Base-by-base conservation (phyloP, 306 rosid genomes). In the Elaeagnus macrophylla region DNA sequence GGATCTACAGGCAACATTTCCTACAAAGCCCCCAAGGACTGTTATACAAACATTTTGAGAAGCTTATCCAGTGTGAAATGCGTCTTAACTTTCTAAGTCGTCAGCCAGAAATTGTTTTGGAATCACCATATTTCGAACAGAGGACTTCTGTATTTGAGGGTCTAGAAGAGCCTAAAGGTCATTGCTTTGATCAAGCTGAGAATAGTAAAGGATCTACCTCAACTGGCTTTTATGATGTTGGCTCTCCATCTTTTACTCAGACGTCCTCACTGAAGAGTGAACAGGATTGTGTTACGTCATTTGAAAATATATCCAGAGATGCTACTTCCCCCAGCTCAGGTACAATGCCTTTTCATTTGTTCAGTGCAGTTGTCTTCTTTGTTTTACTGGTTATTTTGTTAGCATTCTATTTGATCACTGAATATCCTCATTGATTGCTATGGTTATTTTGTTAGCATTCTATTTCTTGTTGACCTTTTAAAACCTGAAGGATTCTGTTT, bases 271-370 rank as follows among this genome's bases (percentile, higher is more conserved):
- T 86, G 81, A 78, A 57, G 64, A 62, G 62, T 39, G 95, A 59
- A 56, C 79, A 69, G 73, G 86, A 72, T 69, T 69, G 67, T 62
- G 47, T 72, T 56, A 37, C 69, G 35, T 44, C 68, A 38, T 69
- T 77, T 48, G 87, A 79, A 55, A 48, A 59, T 69, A 77, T 62
- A 37, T 71, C 83, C 44, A 79, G 59, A 36, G 95, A 86, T 67
- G 82, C 80, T 18, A 78, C 94, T 69, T 90, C 95, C 53, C 81
- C 94, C 36, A 83, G 90, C 74, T 90, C 97, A 86, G 97, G 97
- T 90, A 82, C 53, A 57, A 61, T 32, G 66, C 12, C 41, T 71
- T 50, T 64, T 42, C n/a, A 13, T 61, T 69, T 54, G 59, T 40
- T 63, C 42, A 38, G 40, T 36, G 20, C 39, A 17, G 13, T 49